Conservation (phyloP, 768 basidiomycete species). For the Gloeophyllum trabeum region DNA sequence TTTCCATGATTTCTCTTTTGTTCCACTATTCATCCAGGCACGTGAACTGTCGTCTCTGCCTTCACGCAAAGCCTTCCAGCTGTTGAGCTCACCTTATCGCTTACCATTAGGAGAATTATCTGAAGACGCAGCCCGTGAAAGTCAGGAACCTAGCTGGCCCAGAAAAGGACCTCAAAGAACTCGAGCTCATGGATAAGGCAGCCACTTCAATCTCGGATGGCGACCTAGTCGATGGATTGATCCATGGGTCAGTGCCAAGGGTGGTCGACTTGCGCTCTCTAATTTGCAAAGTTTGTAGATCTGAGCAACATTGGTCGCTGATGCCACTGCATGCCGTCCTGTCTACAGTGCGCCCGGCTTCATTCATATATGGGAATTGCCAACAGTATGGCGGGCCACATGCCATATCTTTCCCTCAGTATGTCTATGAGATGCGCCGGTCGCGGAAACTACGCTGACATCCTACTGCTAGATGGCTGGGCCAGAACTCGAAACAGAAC, state of each 20-base stretch:
- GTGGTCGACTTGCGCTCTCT: background rate
- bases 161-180: slow-evolving; percentile 55
- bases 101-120: slow-evolving; percentile 80
- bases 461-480: slow-evolving; percentile 69
- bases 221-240: slow-evolving; percentile 85
- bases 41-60: slow-evolving; percentile 3
- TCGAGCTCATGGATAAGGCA: slow-evolving; percentile 78
- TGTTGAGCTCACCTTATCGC: slow-evolving; percentile 1
- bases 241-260: slow-evolving; percentile 62
- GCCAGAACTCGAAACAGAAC: slow-evolving; percentile 89
- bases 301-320: slow-evolving; percentile 92
- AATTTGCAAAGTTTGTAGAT: slow-evolving; percentile 29
- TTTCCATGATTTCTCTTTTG: slow-evolving; percentile 91
- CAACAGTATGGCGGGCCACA: slow-evolving; percentile 57
- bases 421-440: too few species aligned
- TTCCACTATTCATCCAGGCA: slow-evolving; percentile 93
- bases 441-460: too few species aligned
- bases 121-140: slow-evolving; percentile 68
- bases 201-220: slow-evolving; percentile 91
- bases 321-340: slow-evolving; percentile 91
- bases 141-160: slow-evolving; percentile 48
- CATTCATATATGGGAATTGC: slow-evolving; percentile 64
- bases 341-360: slow-evolving; percentile 85
- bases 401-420: slow-evolving; percentile 78
- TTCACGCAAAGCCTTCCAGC: background rate